Evolutionary conservation across 257 asterid species (phyloP).

Genomic region (Verbascum thapsus): DNA sequence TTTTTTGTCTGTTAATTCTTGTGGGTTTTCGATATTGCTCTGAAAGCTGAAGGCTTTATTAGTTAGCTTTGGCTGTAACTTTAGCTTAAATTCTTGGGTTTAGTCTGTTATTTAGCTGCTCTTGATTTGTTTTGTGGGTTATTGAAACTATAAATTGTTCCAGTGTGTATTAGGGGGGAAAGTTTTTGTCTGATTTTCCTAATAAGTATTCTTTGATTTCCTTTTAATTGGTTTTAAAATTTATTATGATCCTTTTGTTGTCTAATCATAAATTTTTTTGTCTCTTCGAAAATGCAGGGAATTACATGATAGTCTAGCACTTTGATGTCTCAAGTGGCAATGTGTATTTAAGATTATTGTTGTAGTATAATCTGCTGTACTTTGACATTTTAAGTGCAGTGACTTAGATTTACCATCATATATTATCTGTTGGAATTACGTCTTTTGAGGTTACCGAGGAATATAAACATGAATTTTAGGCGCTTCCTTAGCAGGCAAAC

Average conservation of each 20-base stretch:
- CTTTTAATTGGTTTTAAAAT: neutral
- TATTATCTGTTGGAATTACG: too few species aligned
- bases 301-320: neutral
- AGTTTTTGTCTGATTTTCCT: too few species aligned
- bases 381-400: neutral
- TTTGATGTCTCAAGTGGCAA: neutral
- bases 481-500: conserved; percentile 44
- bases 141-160: neutral
- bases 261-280: neutral
- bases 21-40: too few species aligned
- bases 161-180: neutral
- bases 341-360: neutral
- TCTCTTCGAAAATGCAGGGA: conserved; percentile 8
- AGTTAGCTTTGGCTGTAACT: neutral
- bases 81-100: neutral
- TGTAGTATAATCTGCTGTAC: conserved; percentile 14
- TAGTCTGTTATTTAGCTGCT: neutral
- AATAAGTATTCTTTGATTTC: neutral
- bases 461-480: conserved; percentile 49
- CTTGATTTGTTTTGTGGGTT: neutral
- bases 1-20: too few species aligned
- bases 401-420: too few species aligned
- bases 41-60: too few species aligned
- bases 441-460: conserved; percentile 1
- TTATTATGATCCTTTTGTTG: neutral